Conservation (phyloP, 352 stramenopile species). For the Phytophthora citricola region DNA sequence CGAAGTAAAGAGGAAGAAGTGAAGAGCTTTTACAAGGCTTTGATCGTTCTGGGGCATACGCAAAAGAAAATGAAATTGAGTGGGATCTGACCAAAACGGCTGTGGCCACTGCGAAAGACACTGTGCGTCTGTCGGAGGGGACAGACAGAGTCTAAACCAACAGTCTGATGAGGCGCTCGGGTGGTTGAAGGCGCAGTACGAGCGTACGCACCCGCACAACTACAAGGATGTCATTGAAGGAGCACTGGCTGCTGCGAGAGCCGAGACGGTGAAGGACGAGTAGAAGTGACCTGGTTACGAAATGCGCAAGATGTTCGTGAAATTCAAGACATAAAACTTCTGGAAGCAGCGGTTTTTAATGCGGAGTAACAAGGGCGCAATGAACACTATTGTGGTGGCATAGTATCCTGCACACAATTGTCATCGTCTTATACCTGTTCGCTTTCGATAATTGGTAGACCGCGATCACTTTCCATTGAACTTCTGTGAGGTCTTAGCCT, state of each 20-base stretch:
- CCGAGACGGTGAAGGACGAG: constrained; percentile 7
- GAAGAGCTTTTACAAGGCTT: constrained; percentile 51
- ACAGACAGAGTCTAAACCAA: constrained; percentile 44
- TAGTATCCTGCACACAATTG: too few relatives aligned
- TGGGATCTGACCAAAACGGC: constrained; percentile 44
- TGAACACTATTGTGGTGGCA: too few relatives aligned
- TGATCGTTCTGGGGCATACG: constrained; percentile 40
- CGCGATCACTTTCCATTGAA: too few relatives aligned
- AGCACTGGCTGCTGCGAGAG: constrained; percentile 6
- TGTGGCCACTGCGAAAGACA: constrained; percentile 36
- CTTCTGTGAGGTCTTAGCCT: too few relatives aligned
- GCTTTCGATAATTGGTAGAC: too few relatives aligned
- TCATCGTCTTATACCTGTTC: too few relatives aligned
- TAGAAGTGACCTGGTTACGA: neutral
- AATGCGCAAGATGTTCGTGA: neutral
- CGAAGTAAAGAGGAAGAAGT: constrained; percentile 35
- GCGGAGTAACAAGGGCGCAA: too few relatives aligned
- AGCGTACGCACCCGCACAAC: constrained; percentile 44
- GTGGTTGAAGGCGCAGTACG: constrained; percentile 45
- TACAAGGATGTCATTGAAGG: constrained; percentile 40
- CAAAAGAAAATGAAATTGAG: constrained; percentile 44
- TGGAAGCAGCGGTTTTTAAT: too few relatives aligned
- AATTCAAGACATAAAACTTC: neutral
- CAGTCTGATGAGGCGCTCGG: constrained; percentile 45
- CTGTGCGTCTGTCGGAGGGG: constrained; percentile 44